Evolutionary conservation across 1,139 yeast species (phyloP).

Genomic region (Groenewaldozyma auringiensis): DNA sequence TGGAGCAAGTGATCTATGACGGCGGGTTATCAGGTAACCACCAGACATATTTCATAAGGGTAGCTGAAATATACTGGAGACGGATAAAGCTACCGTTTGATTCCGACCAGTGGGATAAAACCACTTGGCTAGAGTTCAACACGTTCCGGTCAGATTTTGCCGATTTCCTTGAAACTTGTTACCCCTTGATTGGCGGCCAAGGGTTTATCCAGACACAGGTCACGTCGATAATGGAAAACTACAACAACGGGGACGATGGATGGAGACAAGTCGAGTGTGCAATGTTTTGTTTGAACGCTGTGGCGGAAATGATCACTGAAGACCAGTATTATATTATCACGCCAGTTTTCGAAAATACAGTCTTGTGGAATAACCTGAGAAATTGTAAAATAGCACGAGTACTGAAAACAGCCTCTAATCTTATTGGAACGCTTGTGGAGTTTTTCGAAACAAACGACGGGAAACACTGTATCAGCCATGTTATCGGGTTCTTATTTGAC

Average conservation of each 20-base stretch:
- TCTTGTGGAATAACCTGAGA: conserved; percentile 27
- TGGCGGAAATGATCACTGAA: conserved; percentile 33
- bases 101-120: conserved; percentile 22
- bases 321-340: conserved; percentile 21
- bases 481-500: conserved; percentile 30
- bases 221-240: conserved; percentile 32
- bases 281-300: conserved; percentile 50
- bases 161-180: conserved; percentile 65
- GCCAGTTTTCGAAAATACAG: conserved; percentile 27
- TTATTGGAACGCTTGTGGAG: conserved; percentile 31
- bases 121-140: conserved; percentile 46
- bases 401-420: conserved; percentile 30
- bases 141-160: conserved; percentile 65
- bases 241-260: conserved; percentile 19
- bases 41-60: conserved; percentile 36
- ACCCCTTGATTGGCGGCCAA: conserved; percentile 53
- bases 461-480: conserved; percentile 24
- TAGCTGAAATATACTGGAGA: conserved; percentile 54
- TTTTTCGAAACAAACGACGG: conserved; percentile 30
- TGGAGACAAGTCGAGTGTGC: conserved; percentile 60
- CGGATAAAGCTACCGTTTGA: conserved; percentile 43
- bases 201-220: conserved; percentile 45
- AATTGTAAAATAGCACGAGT: conserved; percentile 23
- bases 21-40: conserved; percentile 28
- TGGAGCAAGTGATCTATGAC: conserved; percentile 55